Conservation (phyloP, 768 basidiomycete genomes). For the Phylloporus rhodoxanthus region DNA sequence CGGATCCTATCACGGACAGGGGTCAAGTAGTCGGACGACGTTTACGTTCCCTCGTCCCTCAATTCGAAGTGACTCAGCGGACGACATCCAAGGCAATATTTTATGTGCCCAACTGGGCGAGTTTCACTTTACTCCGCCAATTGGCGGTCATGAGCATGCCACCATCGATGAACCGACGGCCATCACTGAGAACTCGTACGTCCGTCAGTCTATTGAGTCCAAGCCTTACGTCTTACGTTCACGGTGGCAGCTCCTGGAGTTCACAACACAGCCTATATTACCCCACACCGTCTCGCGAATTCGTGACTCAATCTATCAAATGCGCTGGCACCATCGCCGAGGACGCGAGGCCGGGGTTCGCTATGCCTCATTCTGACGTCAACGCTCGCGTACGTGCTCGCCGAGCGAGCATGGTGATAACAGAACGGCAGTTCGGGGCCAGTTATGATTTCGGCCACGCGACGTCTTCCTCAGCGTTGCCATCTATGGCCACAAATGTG, state of each 20-base stretch:
- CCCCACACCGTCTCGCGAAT: constrained; percentile 21
- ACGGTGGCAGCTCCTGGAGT: constrained; percentile 21
- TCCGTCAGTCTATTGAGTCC: constrained; percentile 7
- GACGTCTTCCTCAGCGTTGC: constrained; percentile 9
- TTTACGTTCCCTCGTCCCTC: constrained; percentile 9
- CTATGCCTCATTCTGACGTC: constrained; percentile 20
- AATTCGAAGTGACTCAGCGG: constrained; percentile 12
- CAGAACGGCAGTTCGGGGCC: constrained; percentile 10
- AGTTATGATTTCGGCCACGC: constrained; percentile 5
- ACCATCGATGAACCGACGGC: constrained; percentile 22
- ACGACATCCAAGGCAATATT: constrained; percentile 22
- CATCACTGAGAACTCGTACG: constrained; percentile 26
- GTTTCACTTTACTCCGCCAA: constrained; percentile 23
- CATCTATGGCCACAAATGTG: constrained; percentile 12
- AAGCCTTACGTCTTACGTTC: constrained; percentile 20
- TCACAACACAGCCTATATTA: constrained; percentile 21
- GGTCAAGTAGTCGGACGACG: constrained; percentile 4
- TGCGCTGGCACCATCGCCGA: constrained; percentile 16
- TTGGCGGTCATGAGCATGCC: constrained; percentile 9
- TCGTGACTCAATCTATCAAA: constrained; percentile 15
- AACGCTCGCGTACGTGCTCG: constrained; percentile 11
- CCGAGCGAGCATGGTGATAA: constrained; percentile 11
- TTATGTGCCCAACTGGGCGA: constrained; percentile 21
- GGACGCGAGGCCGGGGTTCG: constrained; percentile 19
- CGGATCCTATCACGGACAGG: constrained; percentile 20